Percentiles rank a stretch among this genome's conserved stretches.
phyloP scores from a whole-genome alignment of 768 basidiomycete genomes.

The Podaxis sp. region DNA sequence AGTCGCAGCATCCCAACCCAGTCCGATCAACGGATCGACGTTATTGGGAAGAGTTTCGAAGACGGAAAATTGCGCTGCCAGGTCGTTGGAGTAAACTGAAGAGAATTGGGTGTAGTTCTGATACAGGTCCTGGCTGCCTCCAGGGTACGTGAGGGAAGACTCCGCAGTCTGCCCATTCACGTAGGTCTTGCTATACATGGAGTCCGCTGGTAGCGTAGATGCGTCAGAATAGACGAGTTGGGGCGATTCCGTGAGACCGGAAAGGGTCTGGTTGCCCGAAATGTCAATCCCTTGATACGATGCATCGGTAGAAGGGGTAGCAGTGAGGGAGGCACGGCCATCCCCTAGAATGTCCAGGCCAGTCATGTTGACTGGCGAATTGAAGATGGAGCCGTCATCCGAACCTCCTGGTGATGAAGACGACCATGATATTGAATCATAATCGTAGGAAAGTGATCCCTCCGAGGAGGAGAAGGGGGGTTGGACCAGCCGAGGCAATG shows the following conservation, averaged over 20 bases:
- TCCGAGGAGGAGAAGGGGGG: conserved; percentile 10
- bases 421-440: conserved; percentile 22
- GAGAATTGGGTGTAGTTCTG: conserved; percentile 23
- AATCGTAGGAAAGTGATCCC: conserved; percentile 16
- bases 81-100: conserved; percentile 24
- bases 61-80: conserved; percentile 26
- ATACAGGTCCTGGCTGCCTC: conserved; percentile 4
- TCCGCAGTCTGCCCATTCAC: conserved; percentile 10
- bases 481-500: conserved; percentile 15
- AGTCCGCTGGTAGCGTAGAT: conserved; percentile 13
- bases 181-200: conserved; percentile 10
- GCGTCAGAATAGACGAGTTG: conserved; percentile 21
- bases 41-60: conserved; percentile 25
- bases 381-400: conserved; percentile 24
- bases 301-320: conserved; percentile 23
- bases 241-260: conserved; percentile 25
- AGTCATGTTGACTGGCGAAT: conserved; percentile 15
- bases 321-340: conserved; percentile 20
- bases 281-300: conserved; percentile 30
- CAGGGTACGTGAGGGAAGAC: conserved; percentile 3
- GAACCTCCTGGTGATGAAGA: conserved; percentile 27
- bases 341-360: conserved; percentile 4
- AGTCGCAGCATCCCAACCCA: conserved; percentile 25
- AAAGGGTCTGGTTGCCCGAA: conserved; percentile 26
- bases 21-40: conserved; percentile 23